Base-by-base conservation (phyloP, 2,329 filamentous ascomycete genomes). In the Zalaria obscura region DNA sequence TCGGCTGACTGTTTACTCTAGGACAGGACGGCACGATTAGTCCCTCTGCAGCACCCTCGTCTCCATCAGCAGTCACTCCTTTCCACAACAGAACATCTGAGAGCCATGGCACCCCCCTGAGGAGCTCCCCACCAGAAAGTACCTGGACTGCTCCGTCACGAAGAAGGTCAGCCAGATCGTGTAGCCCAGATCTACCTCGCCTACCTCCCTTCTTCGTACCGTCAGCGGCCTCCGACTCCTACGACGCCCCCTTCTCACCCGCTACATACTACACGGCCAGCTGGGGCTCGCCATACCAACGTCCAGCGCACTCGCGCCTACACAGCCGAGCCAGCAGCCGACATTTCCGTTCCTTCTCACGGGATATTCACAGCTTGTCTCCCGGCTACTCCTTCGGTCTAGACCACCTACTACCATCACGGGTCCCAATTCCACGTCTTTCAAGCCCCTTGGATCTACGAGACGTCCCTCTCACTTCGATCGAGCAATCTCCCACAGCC, bases 201-300 rank as follows among this genome's bases (percentile, higher is more conserved):
- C 29, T 32, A n/a, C 29, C 29, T 7, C 29, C 29, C 7, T 32
- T 7, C 29, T n/a, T 32, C n/a, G 29, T n/a, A 7, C 29, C n/a
- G 7, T n/a, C 7, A 32, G 7, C 29, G 29, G 29, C 29, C 7
- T 32, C 29, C 7, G 29, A 32, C n/a, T 32, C 29, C 29, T 7
- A 32, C 29, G 29, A 32, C 29, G 29, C 29, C n/a, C 18, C 18
- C 18, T 18, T 18, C 18, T 18, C 18, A 18, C 18, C 18, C 18
- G 58, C 56, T 3, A 54, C 55, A 11, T 60, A 58, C 48, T 57
- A 75, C 55, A 91, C 85, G 37, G 81, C 86, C 38, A 88, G 81
- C 58, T 94, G 88, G 87, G 88, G 88, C 43, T 94, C 87, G 41
- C 88, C 88, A 25, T 94, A 94, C 63, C 79, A 83, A 42, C 72